Evolutionary conservation across 768 basidiomycete species (phyloP), one percentile per base, ranked within the genome.

Genomic region (Leucogyrophana mollusca): DNA sequence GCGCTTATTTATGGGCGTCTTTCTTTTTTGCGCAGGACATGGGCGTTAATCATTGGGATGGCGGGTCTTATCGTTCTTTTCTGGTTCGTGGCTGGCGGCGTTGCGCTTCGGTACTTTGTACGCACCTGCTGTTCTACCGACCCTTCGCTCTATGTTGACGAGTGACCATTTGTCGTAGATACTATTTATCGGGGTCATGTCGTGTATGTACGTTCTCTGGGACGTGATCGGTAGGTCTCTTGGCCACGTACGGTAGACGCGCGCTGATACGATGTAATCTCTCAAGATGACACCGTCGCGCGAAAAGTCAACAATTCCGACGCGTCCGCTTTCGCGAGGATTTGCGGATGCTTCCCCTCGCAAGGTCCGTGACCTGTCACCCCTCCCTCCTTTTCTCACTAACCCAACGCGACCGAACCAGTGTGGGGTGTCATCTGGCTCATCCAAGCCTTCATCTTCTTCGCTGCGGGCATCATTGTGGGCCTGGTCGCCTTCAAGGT

Each of bases 381-480:
- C 22, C 13, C 40, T 18, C 10, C 16, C 11, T 43, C 33, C 48
- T 55, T 9, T 42, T 42, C 23, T 49, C 30, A 46, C 44, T 50
- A 27, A 53, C 18, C 45, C 38, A 30, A 30, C 7, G 4, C 16
- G 14, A 41, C 33, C 30, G n/a, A n/a, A 34, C 7, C 50, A 90
- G 90, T 89, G 0, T 92, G 90, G 91, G 92, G 92, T 25, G 80
- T 93, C 43, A 75, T 94, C 40, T 94, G 93, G 93, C 78, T 92
- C 30, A 64, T 94, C 53, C 62, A 82, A 23, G 85, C 90, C 0
- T 74, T 88, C 45, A 50, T 76, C 7, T 93, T 87, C 69, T 91
- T 94, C 56, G 83, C 78, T 6, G 65, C 77, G 2, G 90, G 88
- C 0, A 64, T 94, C 42, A 68, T 94, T 17, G 82, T 93, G 18